Percentiles rank a stretch among this genome's conserved stretches.
These are phyloP conservation scores for Nicotiana tomentosiformis DNA, from an alignment of 257 asterid genomes.

Conservation along the genomic window DNA sequence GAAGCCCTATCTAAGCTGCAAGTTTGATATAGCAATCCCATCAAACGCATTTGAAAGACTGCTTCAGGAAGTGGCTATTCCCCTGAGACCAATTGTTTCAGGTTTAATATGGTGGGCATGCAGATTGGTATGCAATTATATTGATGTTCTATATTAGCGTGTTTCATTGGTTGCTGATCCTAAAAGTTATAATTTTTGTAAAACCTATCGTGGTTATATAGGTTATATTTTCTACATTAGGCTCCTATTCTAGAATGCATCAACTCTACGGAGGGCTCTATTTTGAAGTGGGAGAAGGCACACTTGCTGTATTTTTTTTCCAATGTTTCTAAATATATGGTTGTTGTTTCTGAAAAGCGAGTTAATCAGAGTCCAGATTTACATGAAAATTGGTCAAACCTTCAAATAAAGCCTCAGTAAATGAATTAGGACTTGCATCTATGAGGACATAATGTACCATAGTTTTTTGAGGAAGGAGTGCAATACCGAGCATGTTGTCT, in stretches of 20 bases:
- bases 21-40: background rate
- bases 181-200: background rate
- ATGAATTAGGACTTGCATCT: background rate
- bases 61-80: background rate
- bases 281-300: background rate
- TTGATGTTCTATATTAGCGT: background rate
- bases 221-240: background rate
- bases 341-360: background rate
- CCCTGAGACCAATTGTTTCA: background rate
- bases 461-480: background rate
- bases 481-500: background rate
- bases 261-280: background rate
- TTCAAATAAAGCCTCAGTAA: background rate
- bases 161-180: background rate
- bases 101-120: background rate
- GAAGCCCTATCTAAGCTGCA: background rate
- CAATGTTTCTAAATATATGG: background rate
- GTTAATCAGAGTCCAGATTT: background rate
- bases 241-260: background rate
- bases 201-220: background rate
- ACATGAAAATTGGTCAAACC: background rate
- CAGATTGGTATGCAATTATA: background rate
- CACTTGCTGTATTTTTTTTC: background rate
- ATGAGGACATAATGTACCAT: background rate
- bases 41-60: background rate